Conservation (phyloP, 1,139 yeast species). For the Candida freyschussii region DNA sequence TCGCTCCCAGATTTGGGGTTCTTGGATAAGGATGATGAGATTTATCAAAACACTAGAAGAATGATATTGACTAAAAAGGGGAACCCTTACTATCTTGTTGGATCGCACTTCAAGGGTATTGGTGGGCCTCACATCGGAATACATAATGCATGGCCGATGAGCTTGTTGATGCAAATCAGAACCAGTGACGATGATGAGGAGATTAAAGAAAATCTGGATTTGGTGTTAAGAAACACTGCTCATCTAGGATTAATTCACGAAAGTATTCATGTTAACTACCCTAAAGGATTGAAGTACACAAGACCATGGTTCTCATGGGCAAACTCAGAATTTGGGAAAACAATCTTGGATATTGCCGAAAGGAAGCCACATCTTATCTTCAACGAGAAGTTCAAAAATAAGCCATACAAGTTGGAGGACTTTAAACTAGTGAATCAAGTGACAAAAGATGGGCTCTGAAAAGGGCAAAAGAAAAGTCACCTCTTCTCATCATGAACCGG, state of each 20-base stretch:
- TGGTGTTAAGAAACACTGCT: constrained; percentile 58
- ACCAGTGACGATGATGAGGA: constrained; percentile 72
- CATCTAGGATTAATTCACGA: constrained; percentile 84
- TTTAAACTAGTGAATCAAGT: background rate
- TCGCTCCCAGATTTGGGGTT: constrained; percentile 82
- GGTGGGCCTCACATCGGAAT: constrained; percentile 93
- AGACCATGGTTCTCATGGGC: constrained; percentile 96
- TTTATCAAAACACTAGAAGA: constrained; percentile 73
- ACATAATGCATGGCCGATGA: constrained; percentile 87
- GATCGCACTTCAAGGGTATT: constrained; percentile 62
- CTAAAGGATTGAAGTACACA: constrained; percentile 46
- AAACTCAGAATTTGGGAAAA: constrained; percentile 84
- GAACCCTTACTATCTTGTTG: constrained; percentile 72
- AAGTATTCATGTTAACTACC: constrained; percentile 61
- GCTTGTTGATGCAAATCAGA: constrained; percentile 65
- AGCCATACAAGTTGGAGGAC: constrained; percentile 8
- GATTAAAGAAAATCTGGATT: constrained; percentile 44
- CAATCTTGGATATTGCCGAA: constrained; percentile 68
- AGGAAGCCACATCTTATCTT: constrained; percentile 73
- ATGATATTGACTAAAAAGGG: constrained; percentile 69
- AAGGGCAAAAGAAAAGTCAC: too few species aligned
- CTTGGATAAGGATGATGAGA: constrained; percentile 42
- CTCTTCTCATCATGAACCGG: too few species aligned
- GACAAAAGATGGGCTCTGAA: too few species aligned
- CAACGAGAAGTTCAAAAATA: constrained; percentile 34